These are phyloP conservation scores for Rosa chinensis DNA, from an alignment of 306 rosid species.

Conservation along the genomic window DNA sequence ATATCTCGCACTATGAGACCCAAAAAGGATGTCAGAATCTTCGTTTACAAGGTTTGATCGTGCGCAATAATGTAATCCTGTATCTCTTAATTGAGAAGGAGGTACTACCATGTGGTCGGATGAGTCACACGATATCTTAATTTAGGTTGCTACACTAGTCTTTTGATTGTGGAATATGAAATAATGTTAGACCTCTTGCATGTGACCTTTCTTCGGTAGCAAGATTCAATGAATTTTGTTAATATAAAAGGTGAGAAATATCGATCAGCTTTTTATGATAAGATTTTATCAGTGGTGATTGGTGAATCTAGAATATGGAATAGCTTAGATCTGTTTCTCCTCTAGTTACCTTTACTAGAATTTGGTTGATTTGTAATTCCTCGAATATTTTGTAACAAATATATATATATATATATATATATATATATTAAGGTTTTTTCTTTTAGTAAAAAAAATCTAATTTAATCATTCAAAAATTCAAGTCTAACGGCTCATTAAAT, in stretches of 20 bases:
- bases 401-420: no score
- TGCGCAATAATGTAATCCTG: neutral
- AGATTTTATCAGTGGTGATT: neutral
- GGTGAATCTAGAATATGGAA: neutral
- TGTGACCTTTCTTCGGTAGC: slow-evolving; percentile 1
- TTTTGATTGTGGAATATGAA: neutral
- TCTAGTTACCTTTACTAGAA: neutral
- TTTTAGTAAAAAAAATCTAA: no score
- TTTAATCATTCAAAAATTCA: no score
- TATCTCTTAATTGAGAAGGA: neutral
- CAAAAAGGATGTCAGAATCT: slow-evolving; percentile 6
- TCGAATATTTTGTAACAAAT: no score
- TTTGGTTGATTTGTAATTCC: neutral
- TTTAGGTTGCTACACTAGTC: neutral
- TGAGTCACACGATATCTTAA: slow-evolving; percentile 8
- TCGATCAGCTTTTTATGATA: no score
- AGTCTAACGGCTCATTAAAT: no score
- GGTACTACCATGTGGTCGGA: neutral
- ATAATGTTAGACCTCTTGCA: neutral
- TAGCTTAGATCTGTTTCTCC: no score
- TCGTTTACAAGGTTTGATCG: slow-evolving; percentile 13
- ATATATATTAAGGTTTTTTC: no score
- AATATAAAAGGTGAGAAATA: neutral
- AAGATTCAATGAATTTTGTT: neutral
- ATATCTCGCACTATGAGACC: neutral